Evolutionary conservation across 2,329 filamentous ascomycete genomes (phyloP), one percentile per base, ranked within the genome.

Genomic region (Aspergillus tubingensis): DNA sequence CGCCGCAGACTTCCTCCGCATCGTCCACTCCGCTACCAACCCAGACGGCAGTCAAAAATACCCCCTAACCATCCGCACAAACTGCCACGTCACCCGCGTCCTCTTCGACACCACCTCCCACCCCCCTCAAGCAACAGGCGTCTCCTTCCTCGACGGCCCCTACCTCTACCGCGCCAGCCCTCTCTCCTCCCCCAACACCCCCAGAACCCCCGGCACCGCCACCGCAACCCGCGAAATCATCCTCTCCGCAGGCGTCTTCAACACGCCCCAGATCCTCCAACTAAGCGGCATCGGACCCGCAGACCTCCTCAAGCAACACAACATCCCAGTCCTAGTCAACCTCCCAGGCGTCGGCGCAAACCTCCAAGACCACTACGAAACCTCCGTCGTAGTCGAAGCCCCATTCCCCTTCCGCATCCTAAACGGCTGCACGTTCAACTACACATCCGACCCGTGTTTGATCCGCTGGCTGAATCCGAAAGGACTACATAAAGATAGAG

Each of bases 231-330:
- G 72, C 25, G 81, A 82, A 65, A 76, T 82, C 38, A 80, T 82
- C 62, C 61, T 82, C 41, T 73, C 79, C 8, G 81, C 71, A 6
- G 87, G 87, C 17, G 81, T 85, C 1, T 89, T 85, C 73, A 86
- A 89, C 74, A 83, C 83, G 1, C 86, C 86, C 6, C 87, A 90
- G 71, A 74, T 90, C 2, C 82, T 90, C 11, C 85, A 87, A 75
- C 81, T 89, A 1, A 85, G 80, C 54, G 88, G 88, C n/a, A 81
- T 90, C 36, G 87, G 87, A 0, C 85, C 86, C 0, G 68, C 73
- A 10, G 69, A 76, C 0, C 82, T 87, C 64, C 80, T 90, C 5
- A 63, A 79, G 19, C 76, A 78, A 55, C 81, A 84, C 67, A 74
- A 77, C n/a, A 88, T 89, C 63, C 68, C 78, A 2, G 74, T 84